Evolutionary conservation across 768 basidiomycete genomes (phyloP), one percentile per base, ranked within the genome.

Genomic region (Pleurotus pulmonarius): DNA sequence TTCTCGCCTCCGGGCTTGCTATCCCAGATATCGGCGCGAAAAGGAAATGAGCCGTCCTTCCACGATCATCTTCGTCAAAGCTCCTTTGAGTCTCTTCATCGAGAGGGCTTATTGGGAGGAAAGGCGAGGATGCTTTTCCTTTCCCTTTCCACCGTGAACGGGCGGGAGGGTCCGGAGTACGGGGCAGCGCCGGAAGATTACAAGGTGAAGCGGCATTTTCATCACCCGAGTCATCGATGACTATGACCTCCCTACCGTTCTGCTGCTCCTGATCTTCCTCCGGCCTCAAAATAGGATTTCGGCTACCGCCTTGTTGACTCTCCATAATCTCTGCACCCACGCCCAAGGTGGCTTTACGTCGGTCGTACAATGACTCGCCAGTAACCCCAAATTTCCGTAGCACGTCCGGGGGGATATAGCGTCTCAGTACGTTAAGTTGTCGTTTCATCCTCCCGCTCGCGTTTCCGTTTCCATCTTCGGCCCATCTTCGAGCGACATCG

Each of bases 401-500:
- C 2, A 24, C 38, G n/a, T 60, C 56, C 15, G 70, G 64, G 0
- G 70, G 70, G 3, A 88, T 63, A 63, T 77, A 81, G 15, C 67
- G 65, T 44, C 70, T 72, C 59, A 87, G 67, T 2, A 75, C 65
- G 3, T 72, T 69, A 16, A 85, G 60, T 61, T 78, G 85, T 56
- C 67, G 68, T 38, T 69, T 62, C 51, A 78, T 60, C 49, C 73
- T 77, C 1, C 20, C 25, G 41, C 38, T 40, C 39, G 13, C 4
- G 39, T 53, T 39, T n/a, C 38, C 39, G 6, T 26, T 49, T 37
- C 75, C 77, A 37, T 69, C 74, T 25, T 82, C 81, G 0, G 77
- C 81, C 87, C 87, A 88, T 39, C 74, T 72, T 13, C 73, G 70
- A 1, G 81, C 86, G 13, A 74, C 64, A 24, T 72, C 76, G 3